Base-by-base conservation (phyloP, 1,139 yeast species). In the Pichia sp. region DNA sequence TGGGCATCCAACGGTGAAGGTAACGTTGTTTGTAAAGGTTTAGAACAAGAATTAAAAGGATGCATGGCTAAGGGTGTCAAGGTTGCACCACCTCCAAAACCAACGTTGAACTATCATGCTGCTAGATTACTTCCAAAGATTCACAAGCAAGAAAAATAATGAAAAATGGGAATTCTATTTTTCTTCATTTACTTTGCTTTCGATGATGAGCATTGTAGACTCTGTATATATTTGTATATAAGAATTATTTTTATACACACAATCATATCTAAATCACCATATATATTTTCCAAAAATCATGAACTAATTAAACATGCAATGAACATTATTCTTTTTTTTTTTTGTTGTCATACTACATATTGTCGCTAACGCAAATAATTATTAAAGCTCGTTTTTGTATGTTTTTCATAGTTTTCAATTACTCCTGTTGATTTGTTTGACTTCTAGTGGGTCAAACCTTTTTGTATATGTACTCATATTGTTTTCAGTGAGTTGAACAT, bases 1-100 rank as follows among this genome's bases (percentile, higher is more conserved):
- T 89, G 97, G 97, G 94, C 96, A 5, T 85, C 95, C 25, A 85
- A 87, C 65, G 91, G 94, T 38, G 95, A 87, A 62, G 91, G 91
- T 45, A 70, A 82, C 19, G 65, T 71, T 11, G 72, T 66, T 35
- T 89, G 97, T 64, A 67, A 70, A 21, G 69, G 68, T 9, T 66
- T 84, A 43, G 95, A 82, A 55, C 64, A 55, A 22, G 77, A 76
- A 31, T 64, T 79, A 51, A 76, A 76, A 51, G 59, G 60, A 16
- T 79, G 85, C 55, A 70, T 74, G 76, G 68, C 65, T 38, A 62
- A 64, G 33, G 57, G 55, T 35, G 63, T 64, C 54, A 68, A 70
- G 56, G 70, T 73, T 47, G 64, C 65, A 43, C 50, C 64, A 49
- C 55, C 61, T 19, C 50, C 61, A 43, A 68, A 69, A 53, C 76